A percentile compares a stretch with the other conserved stretches of the same genome.
Evolutionary conservation across 2,329 filamentous ascomycete species (phyloP).

Genomic region (Hysterium pulicare): DNA sequence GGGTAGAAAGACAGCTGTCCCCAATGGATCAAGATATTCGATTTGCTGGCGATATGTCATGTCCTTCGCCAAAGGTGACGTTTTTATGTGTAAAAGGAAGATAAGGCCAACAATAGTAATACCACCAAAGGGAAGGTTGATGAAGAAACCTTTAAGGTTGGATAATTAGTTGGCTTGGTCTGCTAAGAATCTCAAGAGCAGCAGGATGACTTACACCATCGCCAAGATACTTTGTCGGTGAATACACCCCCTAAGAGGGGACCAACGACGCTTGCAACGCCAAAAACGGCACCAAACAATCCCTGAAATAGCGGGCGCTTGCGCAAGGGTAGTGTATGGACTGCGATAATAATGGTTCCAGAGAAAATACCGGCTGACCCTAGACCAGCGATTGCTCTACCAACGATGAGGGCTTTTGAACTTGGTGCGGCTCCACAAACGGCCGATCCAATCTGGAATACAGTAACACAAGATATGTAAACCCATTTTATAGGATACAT

Average conservation of each 20-base stretch:
- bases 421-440: slow-evolving; percentile 17
- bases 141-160: slow-evolving; percentile 36
- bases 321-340: slow-evolving; percentile 4
- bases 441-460: slow-evolving; percentile 19
- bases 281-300: slow-evolving; percentile 8
- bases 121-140: slow-evolving; percentile 44
- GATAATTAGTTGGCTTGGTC: not conserved
- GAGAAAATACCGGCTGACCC: slow-evolving; percentile 12
- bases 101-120: slow-evolving; percentile 34
- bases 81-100: slow-evolving; percentile 39
- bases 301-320: slow-evolving; percentile 7
- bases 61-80: not conserved
- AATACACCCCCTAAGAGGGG: slow-evolving; percentile 10
- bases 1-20: slow-evolving; percentile 37
- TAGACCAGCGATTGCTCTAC: slow-evolving; percentile 17
- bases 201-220: slow-evolving; percentile 3
- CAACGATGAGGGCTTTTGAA: slow-evolving; percentile 14
- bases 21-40: slow-evolving; percentile 43
- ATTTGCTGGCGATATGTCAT: slow-evolving; percentile 26
- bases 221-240: slow-evolving; percentile 8
- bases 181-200: not conserved
- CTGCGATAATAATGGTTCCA: slow-evolving; percentile 5
- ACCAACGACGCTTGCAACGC: slow-evolving; percentile 7
- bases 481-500: slow-evolving; percentile 7
- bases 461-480: slow-evolving; percentile 4